Evolutionary conservation across 805 yeast species (phyloP).

Genomic region (Kluyveromyces starmeri): DNA sequence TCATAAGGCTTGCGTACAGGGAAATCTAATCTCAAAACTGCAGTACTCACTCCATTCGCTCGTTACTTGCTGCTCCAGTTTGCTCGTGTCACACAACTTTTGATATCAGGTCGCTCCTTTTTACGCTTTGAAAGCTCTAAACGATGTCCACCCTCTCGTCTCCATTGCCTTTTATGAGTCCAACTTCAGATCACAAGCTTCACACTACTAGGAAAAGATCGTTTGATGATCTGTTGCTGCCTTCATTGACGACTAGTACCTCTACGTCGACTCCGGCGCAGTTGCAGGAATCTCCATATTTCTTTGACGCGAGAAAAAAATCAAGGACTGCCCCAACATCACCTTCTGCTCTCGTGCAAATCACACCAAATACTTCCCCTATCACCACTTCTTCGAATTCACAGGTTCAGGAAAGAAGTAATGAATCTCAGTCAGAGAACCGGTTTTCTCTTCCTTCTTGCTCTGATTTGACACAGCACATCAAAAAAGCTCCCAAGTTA

Average conservation of each 20-base stretch:
- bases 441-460: neutral
- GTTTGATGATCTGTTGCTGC: constrained; percentile 19
- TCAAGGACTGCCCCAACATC: constrained; percentile 28
- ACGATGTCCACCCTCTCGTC: constrained; percentile 9
- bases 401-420: neutral
- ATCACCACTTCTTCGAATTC: constrained; percentile 1
- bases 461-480: neutral
- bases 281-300: constrained; percentile 6
- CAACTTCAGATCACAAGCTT: constrained; percentile 7
- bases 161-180: constrained; percentile 1
- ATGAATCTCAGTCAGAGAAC: neutral
- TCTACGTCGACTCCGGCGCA: neutral
- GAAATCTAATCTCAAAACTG: no score
- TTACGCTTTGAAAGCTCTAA: no score
- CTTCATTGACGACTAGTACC: constrained; percentile 8
- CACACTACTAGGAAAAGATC: constrained; percentile 10
- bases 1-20: no score
- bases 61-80: no score
- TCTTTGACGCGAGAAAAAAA: constrained; percentile 11
- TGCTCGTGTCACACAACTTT: no score
- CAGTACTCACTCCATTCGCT: no score
- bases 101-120: no score
- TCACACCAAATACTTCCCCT: constrained; percentile 22
- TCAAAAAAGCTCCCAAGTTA: neutral
- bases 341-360: constrained; percentile 10